These are phyloP conservation scores for Aspergillus transmontanensis DNA, from an alignment of 2,329 filamentous ascomycete genomes.

Conservation along the genomic window DNA sequence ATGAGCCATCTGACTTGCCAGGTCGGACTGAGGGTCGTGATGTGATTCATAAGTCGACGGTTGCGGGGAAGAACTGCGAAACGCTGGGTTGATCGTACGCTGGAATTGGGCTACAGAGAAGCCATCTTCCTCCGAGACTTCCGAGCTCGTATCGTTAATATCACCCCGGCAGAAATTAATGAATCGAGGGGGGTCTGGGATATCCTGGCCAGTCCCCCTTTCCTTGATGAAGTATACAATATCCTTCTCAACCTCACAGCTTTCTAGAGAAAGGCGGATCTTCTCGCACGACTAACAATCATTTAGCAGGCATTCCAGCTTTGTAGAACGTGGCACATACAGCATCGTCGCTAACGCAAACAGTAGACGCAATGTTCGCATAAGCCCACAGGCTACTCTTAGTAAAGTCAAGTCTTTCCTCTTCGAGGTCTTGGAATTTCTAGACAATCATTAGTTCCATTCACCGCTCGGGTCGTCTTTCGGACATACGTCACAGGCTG, in stretches of 20 bases:
- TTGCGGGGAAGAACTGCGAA: slow-evolving; percentile 92
- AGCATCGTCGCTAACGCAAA: slow-evolving; percentile 95
- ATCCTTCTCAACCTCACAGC: slow-evolving; percentile 96
- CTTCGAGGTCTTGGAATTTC: slow-evolving; percentile 98
- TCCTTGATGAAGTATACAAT: slow-evolving; percentile 87
- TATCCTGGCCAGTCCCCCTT: slow-evolving; percentile 90
- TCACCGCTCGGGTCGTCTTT: background rate
- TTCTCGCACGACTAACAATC: slow-evolving; percentile 77
- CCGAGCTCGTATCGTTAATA: slow-evolving; percentile 74
- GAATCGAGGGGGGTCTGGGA: slow-evolving; percentile 94
- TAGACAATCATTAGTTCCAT: slow-evolving; percentile 42
- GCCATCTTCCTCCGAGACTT: slow-evolving; percentile 85
- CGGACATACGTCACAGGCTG: slow-evolving; percentile 72
- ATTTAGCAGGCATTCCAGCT: slow-evolving; percentile 13
- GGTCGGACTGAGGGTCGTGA: slow-evolving; percentile 76
- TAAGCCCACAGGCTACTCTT: slow-evolving; percentile 98
- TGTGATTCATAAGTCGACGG: slow-evolving; percentile 92
- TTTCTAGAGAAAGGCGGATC: slow-evolving; percentile 87
- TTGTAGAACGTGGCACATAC: slow-evolving; percentile 38
- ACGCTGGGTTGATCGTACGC: slow-evolving; percentile 91
- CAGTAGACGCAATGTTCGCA: slow-evolving; percentile 94
- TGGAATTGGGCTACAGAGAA: slow-evolving; percentile 97
- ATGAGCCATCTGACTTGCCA: slow-evolving; percentile 71
- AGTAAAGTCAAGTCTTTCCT: slow-evolving; percentile 93
- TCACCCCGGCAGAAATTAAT: slow-evolving; percentile 96